Evolutionary conservation across 1,139 yeast genomes (phyloP), one percentile per base, ranked within the genome.

Genomic region (Candida albicans): DNA sequence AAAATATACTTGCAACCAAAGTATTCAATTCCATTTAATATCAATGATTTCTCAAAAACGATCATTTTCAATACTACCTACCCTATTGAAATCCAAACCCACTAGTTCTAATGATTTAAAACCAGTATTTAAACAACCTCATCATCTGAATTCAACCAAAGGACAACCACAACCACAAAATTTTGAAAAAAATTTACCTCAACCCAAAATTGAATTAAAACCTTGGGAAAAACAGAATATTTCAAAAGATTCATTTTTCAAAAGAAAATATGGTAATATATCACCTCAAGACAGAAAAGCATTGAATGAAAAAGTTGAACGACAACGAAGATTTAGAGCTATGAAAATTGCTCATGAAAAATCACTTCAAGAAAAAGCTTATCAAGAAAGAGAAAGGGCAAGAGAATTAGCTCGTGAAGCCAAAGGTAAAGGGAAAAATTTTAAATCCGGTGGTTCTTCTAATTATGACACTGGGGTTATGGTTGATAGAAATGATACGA

Each of bases 201-300:
- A 15, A 7, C 18, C 44, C 9, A 18, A 35, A 12, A 31, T 34
- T 2, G 37, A 36, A 15, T 22, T 48, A 28, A 70, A 70, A 48
- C 65, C 65, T 25, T 73, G 78, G 78, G 77, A 72, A 33, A 57
- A 56, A 40, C 55, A 54, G 48, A 65, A 66, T 34, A 52, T 72
- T 36, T 51, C 66, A 30, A 73, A 73, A 47, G 76, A 73, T 51
- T 73, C 67, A 37, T 73, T 70, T 49, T 73, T 71, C 53, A 55
- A 54, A 47, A 58, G 67, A 42, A 73, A 71, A 53, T 73, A 73
- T 50, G 67, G 65, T 33, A 55, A 61, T 40, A 61, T 67, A 36
- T 48, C 57, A 26, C 64, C 62, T 6, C 65, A 64, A 37, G 58
- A 62, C 28, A 59, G 70, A 41, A 48, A 57, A 33, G 50, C 44